A percentile compares a stretch with the other conserved stretches of the same genome.
Evolutionary conservation across 1,284 basidiomycete genomes (phyloP).

Genomic region (Xerocomus nothofagi): DNA sequence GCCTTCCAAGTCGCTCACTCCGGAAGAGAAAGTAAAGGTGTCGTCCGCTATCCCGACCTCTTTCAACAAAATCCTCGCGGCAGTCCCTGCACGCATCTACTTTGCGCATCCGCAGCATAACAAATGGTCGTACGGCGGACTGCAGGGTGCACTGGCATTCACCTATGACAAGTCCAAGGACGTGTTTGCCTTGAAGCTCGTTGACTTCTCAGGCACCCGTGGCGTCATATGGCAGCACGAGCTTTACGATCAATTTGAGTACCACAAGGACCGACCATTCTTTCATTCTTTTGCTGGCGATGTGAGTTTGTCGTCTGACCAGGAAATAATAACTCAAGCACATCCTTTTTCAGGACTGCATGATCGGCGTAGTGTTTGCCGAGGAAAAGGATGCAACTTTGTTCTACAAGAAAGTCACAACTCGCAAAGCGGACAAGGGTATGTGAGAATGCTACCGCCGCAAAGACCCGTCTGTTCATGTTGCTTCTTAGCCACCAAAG

Average conservation of each 20-base stretch:
- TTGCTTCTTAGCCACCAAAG: slow-evolving; percentile 36
- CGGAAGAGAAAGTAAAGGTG: slow-evolving; percentile 77
- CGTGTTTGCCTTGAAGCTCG: slow-evolving; percentile 69
- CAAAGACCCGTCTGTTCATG: slow-evolving; percentile 1
- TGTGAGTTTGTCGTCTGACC: slow-evolving; percentile 53
- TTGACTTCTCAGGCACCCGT: slow-evolving; percentile 80
- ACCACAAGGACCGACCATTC: slow-evolving; percentile 85
- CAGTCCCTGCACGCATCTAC: slow-evolving; percentile 83
- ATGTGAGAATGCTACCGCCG: slow-evolving; percentile 24
- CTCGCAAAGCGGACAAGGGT: slow-evolving; percentile 66
- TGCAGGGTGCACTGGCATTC: slow-evolving; percentile 83
- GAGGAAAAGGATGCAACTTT: slow-evolving; percentile 85
- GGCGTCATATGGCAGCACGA: slow-evolving; percentile 96
- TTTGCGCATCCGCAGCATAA: slow-evolving; percentile 75
- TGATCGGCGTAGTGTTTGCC: slow-evolving; percentile 90
- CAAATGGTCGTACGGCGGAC: slow-evolving; percentile 83
- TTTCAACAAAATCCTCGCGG: slow-evolving; percentile 73
- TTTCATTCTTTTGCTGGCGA: slow-evolving; percentile 95
- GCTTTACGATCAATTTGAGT: slow-evolving; percentile 83
- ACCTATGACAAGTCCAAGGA: slow-evolving; percentile 61
- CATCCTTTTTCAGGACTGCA: slow-evolving; percentile 58
- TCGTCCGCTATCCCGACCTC: slow-evolving; percentile 61
- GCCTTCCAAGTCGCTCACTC: slow-evolving; percentile 68
- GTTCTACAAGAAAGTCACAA: slow-evolving; percentile 87
- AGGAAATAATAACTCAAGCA: neutral